These are phyloP conservation scores for Penicillium pancosmium DNA, from an alignment of 495 filamentous ascomycete genomes.

Conservation along the genomic window DNA sequence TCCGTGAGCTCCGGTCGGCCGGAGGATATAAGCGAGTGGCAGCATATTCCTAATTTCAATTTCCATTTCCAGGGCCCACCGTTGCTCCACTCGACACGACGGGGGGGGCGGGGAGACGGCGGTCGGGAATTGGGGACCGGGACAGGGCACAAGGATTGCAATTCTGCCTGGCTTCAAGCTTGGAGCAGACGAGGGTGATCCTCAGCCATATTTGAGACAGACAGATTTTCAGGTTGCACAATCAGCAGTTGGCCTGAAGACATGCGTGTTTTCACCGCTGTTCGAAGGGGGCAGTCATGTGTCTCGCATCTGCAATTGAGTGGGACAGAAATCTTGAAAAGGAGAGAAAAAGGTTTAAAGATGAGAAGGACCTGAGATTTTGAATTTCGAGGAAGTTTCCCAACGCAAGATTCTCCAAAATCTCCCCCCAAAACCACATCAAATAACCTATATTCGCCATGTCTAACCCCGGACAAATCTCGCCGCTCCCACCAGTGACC, in stretches of 20 bases:
- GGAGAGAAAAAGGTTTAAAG: background rate
- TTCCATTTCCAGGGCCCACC: background rate
- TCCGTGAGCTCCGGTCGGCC: background rate
- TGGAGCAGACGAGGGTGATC: background rate
- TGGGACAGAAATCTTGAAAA: background rate
- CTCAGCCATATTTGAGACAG: background rate
- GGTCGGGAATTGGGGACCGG: background rate
- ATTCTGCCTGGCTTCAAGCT: background rate
- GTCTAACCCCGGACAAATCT: slow-evolving; percentile 27
- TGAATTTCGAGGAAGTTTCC: background rate
- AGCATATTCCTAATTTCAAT: background rate
- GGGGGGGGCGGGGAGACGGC: background rate
- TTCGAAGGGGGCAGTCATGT: background rate
- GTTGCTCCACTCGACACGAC: slow-evolving; percentile 1
- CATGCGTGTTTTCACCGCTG: slow-evolving; percentile 1
- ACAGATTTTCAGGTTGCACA: background rate
- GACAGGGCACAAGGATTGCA: background rate
- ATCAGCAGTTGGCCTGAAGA: background rate
- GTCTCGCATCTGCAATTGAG: slow-evolving; percentile 2
- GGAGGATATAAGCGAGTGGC: slow-evolving; percentile 1
- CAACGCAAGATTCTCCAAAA: background rate
- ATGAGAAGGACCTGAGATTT: background rate
- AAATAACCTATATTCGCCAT: slow-evolving; percentile 3
- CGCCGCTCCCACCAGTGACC: slow-evolving; percentile 36
- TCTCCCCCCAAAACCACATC: background rate